Conservation (phyloP, 1,284 basidiomycete genomes). For the Puccinia triticina region DNA sequence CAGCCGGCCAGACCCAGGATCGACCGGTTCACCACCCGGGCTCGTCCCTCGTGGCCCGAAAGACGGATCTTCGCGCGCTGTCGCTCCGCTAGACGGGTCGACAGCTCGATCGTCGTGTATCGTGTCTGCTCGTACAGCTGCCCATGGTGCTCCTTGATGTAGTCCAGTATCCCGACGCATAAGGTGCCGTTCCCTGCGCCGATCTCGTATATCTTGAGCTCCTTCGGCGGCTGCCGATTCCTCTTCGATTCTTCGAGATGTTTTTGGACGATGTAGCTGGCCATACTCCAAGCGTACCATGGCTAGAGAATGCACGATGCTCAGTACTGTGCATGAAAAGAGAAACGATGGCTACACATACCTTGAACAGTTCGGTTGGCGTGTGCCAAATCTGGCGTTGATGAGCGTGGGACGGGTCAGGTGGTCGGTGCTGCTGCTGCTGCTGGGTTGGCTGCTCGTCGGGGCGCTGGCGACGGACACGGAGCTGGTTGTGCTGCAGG, state of each 20-base stretch:
- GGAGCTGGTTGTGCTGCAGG: slow-evolving; percentile 26
- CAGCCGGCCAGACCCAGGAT: slow-evolving; percentile 56
- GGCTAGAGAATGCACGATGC: slow-evolving; percentile 66
- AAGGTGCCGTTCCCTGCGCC: slow-evolving; percentile 96
- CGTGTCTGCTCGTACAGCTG: slow-evolving; percentile 87
- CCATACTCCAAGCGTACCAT: slow-evolving; percentile 88
- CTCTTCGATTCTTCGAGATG: slow-evolving; percentile 68
- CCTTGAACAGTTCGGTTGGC: slow-evolving; percentile 96
- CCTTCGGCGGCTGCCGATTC: slow-evolving; percentile 59
- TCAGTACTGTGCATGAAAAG: neutral
- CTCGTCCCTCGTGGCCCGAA: slow-evolving; percentile 26
- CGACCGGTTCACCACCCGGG: slow-evolving; percentile 47
- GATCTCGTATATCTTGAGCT: slow-evolving; percentile 93
- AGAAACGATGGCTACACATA: slow-evolving; percentile 60
- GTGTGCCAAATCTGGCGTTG: slow-evolving; percentile 98
- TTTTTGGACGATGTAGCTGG: slow-evolving; percentile 66
- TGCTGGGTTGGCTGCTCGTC: slow-evolving; percentile 56
- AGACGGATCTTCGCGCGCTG: slow-evolving; percentile 64
- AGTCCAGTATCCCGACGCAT: slow-evolving; percentile 82
- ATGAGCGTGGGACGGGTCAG: slow-evolving; percentile 61
- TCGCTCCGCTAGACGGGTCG: slow-evolving; percentile 71
- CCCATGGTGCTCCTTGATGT: slow-evolving; percentile 75
- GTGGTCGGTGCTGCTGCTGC: slow-evolving; percentile 62
- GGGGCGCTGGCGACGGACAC: neutral
- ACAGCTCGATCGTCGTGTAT: slow-evolving; percentile 94